phyloP scores from a whole-genome alignment of 2,329 filamentous ascomycete genomes.

The Ceratocystis ficicola region DNA sequence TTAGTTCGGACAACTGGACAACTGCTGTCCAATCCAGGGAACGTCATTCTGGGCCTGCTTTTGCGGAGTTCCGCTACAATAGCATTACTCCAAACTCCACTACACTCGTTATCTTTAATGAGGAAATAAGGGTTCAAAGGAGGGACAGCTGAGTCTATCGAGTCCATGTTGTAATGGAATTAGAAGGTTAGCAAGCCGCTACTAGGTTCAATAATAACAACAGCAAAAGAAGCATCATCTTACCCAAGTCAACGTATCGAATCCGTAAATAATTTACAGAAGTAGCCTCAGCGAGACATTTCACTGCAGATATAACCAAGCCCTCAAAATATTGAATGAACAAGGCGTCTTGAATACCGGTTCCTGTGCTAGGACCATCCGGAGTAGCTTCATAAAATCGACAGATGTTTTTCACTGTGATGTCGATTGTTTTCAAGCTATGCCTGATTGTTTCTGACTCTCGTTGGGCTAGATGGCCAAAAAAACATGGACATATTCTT shows the following conservation, averaged over 20 bases:
- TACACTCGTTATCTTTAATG: constrained; percentile 47
- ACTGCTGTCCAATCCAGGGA: constrained; percentile 50
- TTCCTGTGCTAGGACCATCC: constrained; percentile 46
- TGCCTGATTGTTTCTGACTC: not conserved
- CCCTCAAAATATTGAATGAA: constrained; percentile 62
- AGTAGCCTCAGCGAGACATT: constrained; percentile 46
- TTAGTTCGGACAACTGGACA: constrained; percentile 48
- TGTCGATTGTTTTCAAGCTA: constrained; percentile 47
- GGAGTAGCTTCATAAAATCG: constrained; percentile 30
- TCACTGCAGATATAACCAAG: constrained; percentile 52
- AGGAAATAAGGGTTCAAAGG: constrained; percentile 63
- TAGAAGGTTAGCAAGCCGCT: constrained; percentile 19
- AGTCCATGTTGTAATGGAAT: not conserved
- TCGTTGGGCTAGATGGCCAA: constrained; percentile 40
- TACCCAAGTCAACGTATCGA: constrained; percentile 61
- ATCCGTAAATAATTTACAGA: constrained; percentile 55
- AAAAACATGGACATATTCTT: constrained; percentile 57
- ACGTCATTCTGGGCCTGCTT: constrained; percentile 46
- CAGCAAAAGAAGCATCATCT: constrained; percentile 22
- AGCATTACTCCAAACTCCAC: constrained; percentile 58
- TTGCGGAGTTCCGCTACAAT: constrained; percentile 50
- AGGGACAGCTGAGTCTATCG: constrained; percentile 53
- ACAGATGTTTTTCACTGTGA: constrained; percentile 65
- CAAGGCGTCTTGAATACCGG: constrained; percentile 57
- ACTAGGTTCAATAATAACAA: not conserved